These are phyloP conservation scores for Tetrastigma voinierianum DNA, from an alignment of 164 flowering plant genomes.

Conservation along the genomic window DNA sequence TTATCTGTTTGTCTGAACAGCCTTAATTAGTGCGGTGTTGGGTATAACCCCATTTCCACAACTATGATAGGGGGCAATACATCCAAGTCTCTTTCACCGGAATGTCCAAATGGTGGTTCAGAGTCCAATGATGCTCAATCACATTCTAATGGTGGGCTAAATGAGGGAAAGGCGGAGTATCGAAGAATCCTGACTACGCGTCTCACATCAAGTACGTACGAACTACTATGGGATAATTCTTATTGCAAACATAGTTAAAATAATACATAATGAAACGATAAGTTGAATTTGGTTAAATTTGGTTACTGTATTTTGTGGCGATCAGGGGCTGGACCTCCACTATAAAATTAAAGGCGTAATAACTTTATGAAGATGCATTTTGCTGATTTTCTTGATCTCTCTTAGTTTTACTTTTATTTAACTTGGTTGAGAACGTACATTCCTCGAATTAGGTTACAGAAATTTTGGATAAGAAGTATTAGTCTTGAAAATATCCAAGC, in stretches of 20 bases:
- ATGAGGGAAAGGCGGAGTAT: conserved; percentile 47
- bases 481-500: background rate
- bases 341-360: too few relatives aligned
- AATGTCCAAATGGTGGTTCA: conserved; percentile 30
- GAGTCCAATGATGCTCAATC: conserved; percentile 49
- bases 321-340: too few relatives aligned
- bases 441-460: too few relatives aligned
- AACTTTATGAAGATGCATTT: background rate
- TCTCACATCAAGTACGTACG: conserved; percentile 42
- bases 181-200: conserved; percentile 43
- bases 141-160: conserved; percentile 34
- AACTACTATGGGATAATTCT: background rate
- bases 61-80: conserved; percentile 33
- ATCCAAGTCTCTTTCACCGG: conserved; percentile 46
- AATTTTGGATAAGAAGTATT: background rate
- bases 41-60: conserved; percentile 37
- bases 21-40: conserved; percentile 82
- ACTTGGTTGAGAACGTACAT: too few relatives aligned
- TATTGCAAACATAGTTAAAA: too few relatives aligned
- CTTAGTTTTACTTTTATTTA: too few relatives aligned
- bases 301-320: too few relatives aligned
- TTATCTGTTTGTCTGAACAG: conserved; percentile 40
- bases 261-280: too few relatives aligned
- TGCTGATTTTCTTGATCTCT: background rate
- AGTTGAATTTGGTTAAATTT: too few relatives aligned